phyloP scores from a whole-genome alignment of 257 asterid species.

The Coffea eugenioides region DNA sequence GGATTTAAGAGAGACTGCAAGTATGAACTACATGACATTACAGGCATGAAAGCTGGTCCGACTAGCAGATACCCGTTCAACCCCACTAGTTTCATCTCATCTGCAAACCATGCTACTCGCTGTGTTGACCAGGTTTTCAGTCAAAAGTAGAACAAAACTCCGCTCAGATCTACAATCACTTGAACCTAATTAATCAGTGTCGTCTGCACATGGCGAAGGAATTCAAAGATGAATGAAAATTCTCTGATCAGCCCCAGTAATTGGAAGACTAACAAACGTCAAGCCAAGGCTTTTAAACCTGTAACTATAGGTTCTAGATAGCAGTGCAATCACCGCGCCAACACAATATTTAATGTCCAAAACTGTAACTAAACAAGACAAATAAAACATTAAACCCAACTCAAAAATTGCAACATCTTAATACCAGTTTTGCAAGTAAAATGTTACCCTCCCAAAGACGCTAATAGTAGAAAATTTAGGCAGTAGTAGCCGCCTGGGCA shows the following conservation, averaged over 20 bases:
- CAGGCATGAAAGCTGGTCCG: not conserved
- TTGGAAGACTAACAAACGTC: not conserved
- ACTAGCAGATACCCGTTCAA: not conserved
- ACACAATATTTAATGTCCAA: not conserved
- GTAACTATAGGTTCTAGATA: not conserved
- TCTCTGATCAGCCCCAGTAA: not conserved
- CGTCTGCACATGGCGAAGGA: not conserved
- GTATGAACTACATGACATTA: no score
- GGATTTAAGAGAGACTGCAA: not conserved
- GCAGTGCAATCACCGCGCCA: not conserved
- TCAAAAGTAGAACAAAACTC: not conserved
- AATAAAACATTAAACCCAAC: not conserved
- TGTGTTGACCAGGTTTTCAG: not conserved
- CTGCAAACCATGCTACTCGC: not conserved
- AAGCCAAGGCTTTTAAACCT: not conserved
- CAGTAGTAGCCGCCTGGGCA: conserved; percentile 48
- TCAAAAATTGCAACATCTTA: not conserved
- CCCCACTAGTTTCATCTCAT: not conserved
- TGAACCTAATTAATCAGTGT: not conserved
- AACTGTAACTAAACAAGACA: not conserved
- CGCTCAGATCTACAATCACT: no score
- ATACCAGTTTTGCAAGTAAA: not conserved
- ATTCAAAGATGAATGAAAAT: not conserved
- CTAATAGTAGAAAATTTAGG: conserved; percentile 22
- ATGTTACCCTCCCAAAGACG: not conserved